These are phyloP conservation scores for Lactifluus hygrophoroides DNA, from an alignment of 768 basidiomycete genomes.

Conservation along the genomic window DNA sequence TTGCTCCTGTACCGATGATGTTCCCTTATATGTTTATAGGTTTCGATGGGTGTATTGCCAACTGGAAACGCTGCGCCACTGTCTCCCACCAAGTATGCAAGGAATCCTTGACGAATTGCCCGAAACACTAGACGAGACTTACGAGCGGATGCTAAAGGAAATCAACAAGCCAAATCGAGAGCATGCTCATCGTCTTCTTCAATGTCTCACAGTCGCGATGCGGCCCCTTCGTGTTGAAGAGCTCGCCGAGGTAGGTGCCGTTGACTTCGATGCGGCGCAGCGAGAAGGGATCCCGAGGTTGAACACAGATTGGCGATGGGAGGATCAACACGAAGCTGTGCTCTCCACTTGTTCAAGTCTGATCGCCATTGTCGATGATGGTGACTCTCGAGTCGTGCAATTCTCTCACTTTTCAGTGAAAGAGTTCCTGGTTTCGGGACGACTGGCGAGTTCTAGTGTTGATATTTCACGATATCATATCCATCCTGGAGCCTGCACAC, in stretches of 20 bases:
- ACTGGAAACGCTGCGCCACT: not conserved
- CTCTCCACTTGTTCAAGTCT: constrained; percentile 7
- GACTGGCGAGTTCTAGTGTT: not conserved
- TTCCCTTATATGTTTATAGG: not conserved
- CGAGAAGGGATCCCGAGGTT: not conserved
- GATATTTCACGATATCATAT: not conserved
- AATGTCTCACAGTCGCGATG: not conserved
- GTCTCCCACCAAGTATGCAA: not conserved
- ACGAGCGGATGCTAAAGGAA: not conserved
- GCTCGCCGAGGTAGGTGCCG: not conserved
- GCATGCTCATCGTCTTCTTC: not conserved
- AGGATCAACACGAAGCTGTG: not conserved
- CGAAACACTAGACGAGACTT: not conserved
- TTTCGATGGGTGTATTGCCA: constrained; percentile 1
- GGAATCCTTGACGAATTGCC: not conserved
- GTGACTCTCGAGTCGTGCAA: not conserved
- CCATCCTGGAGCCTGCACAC: not conserved
- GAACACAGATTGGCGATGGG: not conserved
- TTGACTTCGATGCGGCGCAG: not conserved
- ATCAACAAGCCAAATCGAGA: not conserved
- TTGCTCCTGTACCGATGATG: not conserved
- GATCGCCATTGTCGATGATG: not conserved
- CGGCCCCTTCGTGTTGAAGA: not conserved
- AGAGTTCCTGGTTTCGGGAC: not conserved
- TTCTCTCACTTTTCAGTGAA: constrained; percentile 9